Percentiles rank a stretch among this genome's conserved stretches.
Conservation (phyloP, 345 rosid genomes). For the Hibiscus tridactylites region DNA sequence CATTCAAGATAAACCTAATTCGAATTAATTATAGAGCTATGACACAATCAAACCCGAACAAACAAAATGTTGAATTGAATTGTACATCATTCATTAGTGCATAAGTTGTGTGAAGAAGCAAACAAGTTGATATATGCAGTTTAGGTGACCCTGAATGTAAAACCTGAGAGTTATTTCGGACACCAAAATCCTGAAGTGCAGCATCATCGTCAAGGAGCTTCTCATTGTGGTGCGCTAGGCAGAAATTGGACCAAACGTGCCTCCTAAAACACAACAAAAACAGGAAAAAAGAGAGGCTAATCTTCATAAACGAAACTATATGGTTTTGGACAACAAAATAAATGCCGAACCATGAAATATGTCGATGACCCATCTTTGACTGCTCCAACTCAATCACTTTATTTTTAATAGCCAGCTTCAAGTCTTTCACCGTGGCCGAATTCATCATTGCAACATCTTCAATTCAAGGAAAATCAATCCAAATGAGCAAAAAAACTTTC, state of each 20-base stretch:
- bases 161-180: slow-evolving; percentile 84
- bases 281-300: not conserved
- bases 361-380: slow-evolving; percentile 88
- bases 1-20: too few species aligned
- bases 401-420: slow-evolving; percentile 67
- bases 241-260: slow-evolving; percentile 72
- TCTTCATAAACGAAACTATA: not conserved
- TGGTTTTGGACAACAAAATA: not conserved
- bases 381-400: slow-evolving; percentile 73
- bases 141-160: not conserved
- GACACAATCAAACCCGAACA: too few species aligned
- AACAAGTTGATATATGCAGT: not conserved
- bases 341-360: slow-evolving; percentile 66
- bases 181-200: slow-evolving; percentile 58
- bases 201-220: slow-evolving; percentile 62
- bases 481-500: not conserved
- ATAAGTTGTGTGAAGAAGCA: not conserved
- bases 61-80: too few species aligned
- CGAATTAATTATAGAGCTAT: too few species aligned
- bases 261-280: slow-evolving; percentile 41
- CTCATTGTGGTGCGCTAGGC: slow-evolving; percentile 50
- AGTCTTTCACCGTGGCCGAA: slow-evolving; percentile 66
- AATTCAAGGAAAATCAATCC: not conserved
- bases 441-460: slow-evolving; percentile 76
- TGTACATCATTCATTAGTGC: too few species aligned